Evolutionary conservation across 768 basidiomycete genomes (phyloP).

Genomic region (Tubosaeta brunneosetosa): DNA sequence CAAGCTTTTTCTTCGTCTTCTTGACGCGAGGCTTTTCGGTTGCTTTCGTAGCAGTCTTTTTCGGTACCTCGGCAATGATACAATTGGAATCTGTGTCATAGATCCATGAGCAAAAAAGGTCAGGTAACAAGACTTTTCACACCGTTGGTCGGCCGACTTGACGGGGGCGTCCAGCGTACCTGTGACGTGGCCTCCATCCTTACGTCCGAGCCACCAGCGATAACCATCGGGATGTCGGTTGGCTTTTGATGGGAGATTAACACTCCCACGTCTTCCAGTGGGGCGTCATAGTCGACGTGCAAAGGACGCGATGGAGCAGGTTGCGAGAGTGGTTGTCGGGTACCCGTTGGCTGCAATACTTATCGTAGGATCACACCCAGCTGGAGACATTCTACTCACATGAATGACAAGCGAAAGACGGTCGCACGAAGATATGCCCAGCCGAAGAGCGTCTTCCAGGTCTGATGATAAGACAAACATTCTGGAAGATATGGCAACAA

Average conservation of each 20-base stretch:
- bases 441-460: slow-evolving; percentile 37
- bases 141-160: slow-evolving; percentile 4
- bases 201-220: neutral
- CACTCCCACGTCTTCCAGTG: slow-evolving; percentile 14
- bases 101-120: neutral
- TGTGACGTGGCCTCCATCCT: neutral
- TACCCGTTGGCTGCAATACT: slow-evolving; percentile 14
- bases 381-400: slow-evolving; percentile 23
- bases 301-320: neutral
- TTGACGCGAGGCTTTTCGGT: slow-evolving; percentile 10
- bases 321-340: neutral
- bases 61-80: neutral
- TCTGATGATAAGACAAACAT: slow-evolving; percentile 44
- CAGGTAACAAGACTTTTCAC: neutral
- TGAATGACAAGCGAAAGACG: slow-evolving; percentile 28
- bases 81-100: neutral
- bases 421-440: slow-evolving; percentile 22
- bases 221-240: neutral
- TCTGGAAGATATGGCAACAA: slow-evolving; percentile 60
- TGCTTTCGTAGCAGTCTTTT: neutral
- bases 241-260: slow-evolving; percentile 6
- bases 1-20: slow-evolving; percentile 17
- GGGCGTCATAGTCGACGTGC: neutral
- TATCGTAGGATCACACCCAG: slow-evolving; percentile 3
- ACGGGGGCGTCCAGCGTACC: neutral